Evolutionary conservation across 2,329 filamentous ascomycete species (phyloP).

Genomic region (Paracoccidioides lutzii): DNA sequence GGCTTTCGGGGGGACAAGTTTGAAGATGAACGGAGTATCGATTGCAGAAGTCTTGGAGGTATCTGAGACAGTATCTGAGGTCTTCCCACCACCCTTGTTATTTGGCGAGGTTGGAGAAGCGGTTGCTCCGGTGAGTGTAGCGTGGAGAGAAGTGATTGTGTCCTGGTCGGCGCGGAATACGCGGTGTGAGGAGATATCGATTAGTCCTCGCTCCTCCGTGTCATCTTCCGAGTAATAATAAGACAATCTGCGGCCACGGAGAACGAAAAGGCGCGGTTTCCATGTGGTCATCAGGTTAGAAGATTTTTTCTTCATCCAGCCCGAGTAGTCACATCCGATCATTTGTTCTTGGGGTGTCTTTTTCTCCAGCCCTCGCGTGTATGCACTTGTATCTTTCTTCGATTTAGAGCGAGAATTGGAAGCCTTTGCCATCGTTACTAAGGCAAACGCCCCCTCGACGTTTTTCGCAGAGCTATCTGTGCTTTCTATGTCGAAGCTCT

Average conservation of each 20-base stretch:
- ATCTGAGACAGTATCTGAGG: background rate
- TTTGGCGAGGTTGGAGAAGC: constrained; percentile 49
- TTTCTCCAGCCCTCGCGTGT: constrained; percentile 72
- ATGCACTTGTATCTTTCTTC: constrained; percentile 93
- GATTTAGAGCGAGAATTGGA: constrained; percentile 45
- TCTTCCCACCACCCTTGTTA: constrained; percentile 26
- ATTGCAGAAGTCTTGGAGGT: background rate
- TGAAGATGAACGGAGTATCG: constrained; percentile 85
- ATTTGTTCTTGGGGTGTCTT: constrained; percentile 74
- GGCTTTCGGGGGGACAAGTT: constrained; percentile 78
- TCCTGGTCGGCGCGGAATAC: constrained; percentile 93
- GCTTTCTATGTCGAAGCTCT: constrained; percentile 69
- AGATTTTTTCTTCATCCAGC: constrained; percentile 99
- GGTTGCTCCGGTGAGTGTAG: constrained; percentile 78
- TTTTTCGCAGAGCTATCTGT: constrained; percentile 45
- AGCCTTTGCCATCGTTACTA: constrained; percentile 39
- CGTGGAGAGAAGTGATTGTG: constrained; percentile 77
- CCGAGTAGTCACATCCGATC: constrained; percentile 76
- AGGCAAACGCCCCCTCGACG: constrained; percentile 36
- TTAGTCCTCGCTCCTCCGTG: constrained; percentile 83
- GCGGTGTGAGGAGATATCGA: constrained; percentile 93
- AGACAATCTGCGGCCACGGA: constrained; percentile 77
- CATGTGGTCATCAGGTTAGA: constrained; percentile 93
- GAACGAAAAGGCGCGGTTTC: constrained; percentile 92
- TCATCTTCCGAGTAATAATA: constrained; percentile 96